Evolutionary conservation across 108 stramenopile genomes (phyloP).

Genomic region (Fragilariopsis cylindrus): DNA sequence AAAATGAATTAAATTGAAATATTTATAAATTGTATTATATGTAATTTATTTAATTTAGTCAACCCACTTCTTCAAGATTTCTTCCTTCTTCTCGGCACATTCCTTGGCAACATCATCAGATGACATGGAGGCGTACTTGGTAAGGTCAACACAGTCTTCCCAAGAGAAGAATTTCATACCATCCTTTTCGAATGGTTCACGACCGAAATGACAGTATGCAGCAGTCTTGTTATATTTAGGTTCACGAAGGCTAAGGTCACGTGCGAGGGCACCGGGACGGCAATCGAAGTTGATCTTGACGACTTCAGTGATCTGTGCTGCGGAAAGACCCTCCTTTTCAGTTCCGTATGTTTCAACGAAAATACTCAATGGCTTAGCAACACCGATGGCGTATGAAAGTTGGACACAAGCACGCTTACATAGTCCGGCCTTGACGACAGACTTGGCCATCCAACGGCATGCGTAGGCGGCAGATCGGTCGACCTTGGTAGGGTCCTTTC

Average conservation of each 20-base stretch:
- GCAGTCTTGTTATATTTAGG: conserved; percentile 95
- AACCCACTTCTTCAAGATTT: conserved; percentile 81
- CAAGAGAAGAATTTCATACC: conserved; percentile 93
- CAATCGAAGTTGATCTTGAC: conserved; percentile 94
- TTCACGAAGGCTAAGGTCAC: conserved; percentile 85
- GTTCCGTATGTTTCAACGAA: conserved; percentile 96
- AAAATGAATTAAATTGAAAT: too few relatives aligned
- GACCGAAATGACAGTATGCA: conserved; percentile 96
- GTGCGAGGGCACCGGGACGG: conserved; percentile 90
- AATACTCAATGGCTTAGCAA: conserved; percentile 92
- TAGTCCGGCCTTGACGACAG: conserved; percentile 90
- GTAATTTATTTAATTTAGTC: conserved; percentile 45
- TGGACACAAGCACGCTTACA: conserved; percentile 94
- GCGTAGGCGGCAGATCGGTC: conserved; percentile 97
- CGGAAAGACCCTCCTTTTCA: conserved; percentile 87
- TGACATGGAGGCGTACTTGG: conserved; percentile 65
- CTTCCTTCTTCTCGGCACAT: conserved; percentile 65
- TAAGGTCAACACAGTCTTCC: conserved; percentile 87
- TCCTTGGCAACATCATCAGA: conserved; percentile 51
- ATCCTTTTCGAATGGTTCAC: conserved; percentile 67
- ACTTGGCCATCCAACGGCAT: conserved; percentile 98
- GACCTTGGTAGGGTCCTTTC: conserved; percentile 98
- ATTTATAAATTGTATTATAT: conserved; percentile 6
- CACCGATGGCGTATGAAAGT: conserved; percentile 95
- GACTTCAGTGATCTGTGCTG: conserved; percentile 88